Evolutionary conservation across 2,329 filamentous ascomycete genomes (phyloP), one percentile per base, ranked within the genome.

Genomic region (Venturia effusa): DNA sequence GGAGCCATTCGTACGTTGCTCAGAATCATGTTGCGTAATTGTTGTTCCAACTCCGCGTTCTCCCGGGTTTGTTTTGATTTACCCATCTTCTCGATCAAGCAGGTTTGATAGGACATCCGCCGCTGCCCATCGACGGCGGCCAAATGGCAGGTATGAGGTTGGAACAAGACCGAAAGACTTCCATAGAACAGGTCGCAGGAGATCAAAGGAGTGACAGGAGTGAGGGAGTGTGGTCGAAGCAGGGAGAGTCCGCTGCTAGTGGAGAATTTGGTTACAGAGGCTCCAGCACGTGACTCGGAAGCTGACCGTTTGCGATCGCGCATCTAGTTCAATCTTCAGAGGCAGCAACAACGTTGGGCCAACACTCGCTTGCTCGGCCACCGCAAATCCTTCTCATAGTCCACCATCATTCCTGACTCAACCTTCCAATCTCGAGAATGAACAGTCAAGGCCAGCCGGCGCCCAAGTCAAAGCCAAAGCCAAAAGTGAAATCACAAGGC

Each of bases 21-120:
- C 61, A 88, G 76, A 37, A 86, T 86, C 72, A 89, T 80, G 65
- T 76, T 78, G 57, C 84, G 81, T 45, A 88, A 74, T 62, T 80
- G 83, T 61, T 82, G 78, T 69, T 88, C 85, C 8, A 87, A 74
- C 27, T 48, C 59, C 17, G 30, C 40, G 6, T 48, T 43, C 54
- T 64, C 62, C 24, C 61, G 15, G 15, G 63, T 37, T 27, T 40
- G 54, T 40, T 59, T 61, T 41, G 22, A 19, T 34, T 61, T 64
- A 19, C 41, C 43, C 62, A 64, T 64, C 11, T 41, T 61, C 27
- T 22, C 39, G 30, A 6, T 63, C 11, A 27, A 32, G 60, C 34
- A 34, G 15, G 51, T 57, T 57, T 57, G 51, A 57, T 57, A 30
- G 30, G 19, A 15, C n/a, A 17, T 57, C n/a, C 11, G 19, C 34